Evolutionary conservation across 2,329 filamentous ascomycete species (phyloP), one percentile per base, ranked within the genome.

Genomic region (Zymoseptoria tritici): DNA sequence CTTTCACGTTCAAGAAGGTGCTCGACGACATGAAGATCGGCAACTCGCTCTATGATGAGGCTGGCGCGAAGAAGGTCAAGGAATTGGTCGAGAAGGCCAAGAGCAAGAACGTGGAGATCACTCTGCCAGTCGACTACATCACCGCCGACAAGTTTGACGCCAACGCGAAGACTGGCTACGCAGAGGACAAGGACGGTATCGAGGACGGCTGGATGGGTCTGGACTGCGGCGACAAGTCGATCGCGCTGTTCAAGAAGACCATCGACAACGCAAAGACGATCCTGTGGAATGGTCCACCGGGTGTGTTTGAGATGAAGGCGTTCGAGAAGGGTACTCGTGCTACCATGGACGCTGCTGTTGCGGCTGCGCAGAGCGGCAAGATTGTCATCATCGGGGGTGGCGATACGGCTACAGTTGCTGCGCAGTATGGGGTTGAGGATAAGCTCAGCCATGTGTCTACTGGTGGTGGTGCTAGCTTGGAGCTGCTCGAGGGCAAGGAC

Each of bases 1-100:
- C 94, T 64, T 99, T 97, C 82, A 99, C 94, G 71, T 99, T 99
- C 85, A 97, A 97, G 85, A 99, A 99, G 85, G 93, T 91, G n/a
- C 84, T 97, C 59, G 85, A 97, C 79, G 82, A 84, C 74, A 87
- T 97, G 72, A 84, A 87, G 77, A 99, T 99, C 68, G 94, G 94
- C 63, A 86, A 86, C 81, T 94, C 81, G 56, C 84, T 99, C 71
- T 99, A 96, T 75, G 94, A 99, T 71, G 90, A 97, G 81, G 88
- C 88, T 56, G 94, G 94, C 69, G 84, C 88, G 82, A 91, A 97
- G 86, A 97, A 90, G 50, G 93, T 97, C 61, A 85, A 83, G 63
- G 81, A 89, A 70, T 85, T 99, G 66, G 83, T 96, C 64, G 88
- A 93, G 79, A 99, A 97, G 86, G 94, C 95, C 70, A 91, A 96